Evolutionary conservation across 805 yeast genomes (phyloP).

Genomic region (Helenozyma rhizophorensis): DNA sequence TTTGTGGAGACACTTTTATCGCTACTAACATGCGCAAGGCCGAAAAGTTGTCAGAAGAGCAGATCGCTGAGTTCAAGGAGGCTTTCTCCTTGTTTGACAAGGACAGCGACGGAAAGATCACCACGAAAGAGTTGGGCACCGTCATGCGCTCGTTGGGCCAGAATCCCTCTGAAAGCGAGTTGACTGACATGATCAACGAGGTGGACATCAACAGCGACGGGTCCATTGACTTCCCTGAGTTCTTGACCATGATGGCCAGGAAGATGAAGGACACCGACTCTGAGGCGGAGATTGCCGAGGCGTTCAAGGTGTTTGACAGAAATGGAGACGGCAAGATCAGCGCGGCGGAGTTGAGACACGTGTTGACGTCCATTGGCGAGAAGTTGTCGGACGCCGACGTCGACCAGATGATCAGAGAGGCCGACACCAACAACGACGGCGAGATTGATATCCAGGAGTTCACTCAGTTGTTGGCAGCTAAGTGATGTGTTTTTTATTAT

Average conservation of each 20-base stretch:
- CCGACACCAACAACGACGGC: constrained; percentile 93
- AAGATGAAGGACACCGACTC: constrained; percentile 96
- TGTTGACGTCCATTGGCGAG: constrained; percentile 96
- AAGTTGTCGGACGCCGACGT: constrained; percentile 95
- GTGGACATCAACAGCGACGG: constrained; percentile 96
- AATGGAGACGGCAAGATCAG: constrained; percentile 97
- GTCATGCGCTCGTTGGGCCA: constrained; percentile 99
- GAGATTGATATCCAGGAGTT: constrained; percentile 96
- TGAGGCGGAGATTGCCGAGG: constrained; percentile 95
- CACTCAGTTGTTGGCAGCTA: constrained; percentile 79
- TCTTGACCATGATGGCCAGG: constrained; percentile 38
- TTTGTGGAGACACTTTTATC: not conserved
- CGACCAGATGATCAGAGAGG: constrained; percentile 94
- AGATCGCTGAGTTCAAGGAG: constrained; percentile 94
- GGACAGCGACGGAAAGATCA: constrained; percentile 95
- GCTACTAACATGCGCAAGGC: constrained; percentile 43
- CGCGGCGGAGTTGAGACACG: constrained; percentile 95
- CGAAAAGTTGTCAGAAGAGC: constrained; percentile 91
- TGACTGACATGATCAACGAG: constrained; percentile 95
- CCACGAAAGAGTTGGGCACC: constrained; percentile 92
- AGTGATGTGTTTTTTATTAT: constrained; percentile 38
- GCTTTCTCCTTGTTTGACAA: constrained; percentile 96
- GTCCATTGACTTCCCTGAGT: constrained; percentile 45
- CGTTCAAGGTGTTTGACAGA: constrained; percentile 94
- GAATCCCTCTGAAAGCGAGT: constrained; percentile 93